Percentiles rank a stretch among this genome's conserved stretches.
Evolutionary conservation across 805 yeast genomes (phyloP).

Genomic region (Millerozyma acaciae): DNA sequence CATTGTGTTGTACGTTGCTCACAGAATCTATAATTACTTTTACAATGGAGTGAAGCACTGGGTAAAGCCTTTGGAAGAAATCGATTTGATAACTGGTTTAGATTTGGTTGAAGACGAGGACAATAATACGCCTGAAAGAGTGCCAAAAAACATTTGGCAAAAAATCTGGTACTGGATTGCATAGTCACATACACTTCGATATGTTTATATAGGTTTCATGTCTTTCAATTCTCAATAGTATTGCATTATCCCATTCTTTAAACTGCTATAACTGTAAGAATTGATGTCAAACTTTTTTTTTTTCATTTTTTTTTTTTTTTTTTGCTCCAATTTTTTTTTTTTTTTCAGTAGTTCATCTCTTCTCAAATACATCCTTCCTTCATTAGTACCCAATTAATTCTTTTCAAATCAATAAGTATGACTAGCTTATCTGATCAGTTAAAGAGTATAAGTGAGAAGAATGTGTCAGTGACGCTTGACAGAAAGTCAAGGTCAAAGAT

Average conservation of each 20-base stretch:
- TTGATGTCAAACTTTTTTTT: neutral
- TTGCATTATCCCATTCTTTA: too few relatives aligned
- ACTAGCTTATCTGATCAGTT: constrained; percentile 79
- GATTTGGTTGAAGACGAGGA: constrained; percentile 57
- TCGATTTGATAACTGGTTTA: constrained; percentile 60
- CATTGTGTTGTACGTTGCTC: constrained; percentile 52
- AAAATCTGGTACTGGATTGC: constrained; percentile 51
- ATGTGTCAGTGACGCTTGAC: constrained; percentile 74
- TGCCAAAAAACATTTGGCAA: constrained; percentile 39
- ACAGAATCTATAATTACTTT: constrained; percentile 42
- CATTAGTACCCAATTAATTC: neutral
- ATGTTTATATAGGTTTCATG: neutral
- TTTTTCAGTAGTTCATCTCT: neutral
- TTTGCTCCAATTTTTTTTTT: constrained; percentile 2
- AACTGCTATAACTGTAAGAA: neutral
- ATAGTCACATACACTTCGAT: constrained; percentile 10
- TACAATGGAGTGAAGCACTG: constrained; percentile 27
- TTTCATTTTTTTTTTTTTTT: constrained; percentile 1
- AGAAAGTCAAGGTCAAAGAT: constrained; percentile 81
- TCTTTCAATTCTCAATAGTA: too few relatives aligned
- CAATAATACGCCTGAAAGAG: constrained; percentile 30
- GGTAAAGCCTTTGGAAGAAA: constrained; percentile 50
- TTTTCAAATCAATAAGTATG: constrained; percentile 19
- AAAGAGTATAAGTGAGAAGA: constrained; percentile 59
- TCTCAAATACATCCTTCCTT: constrained; percentile 1